Evolutionary conservation across 2,329 filamentous ascomycete genomes (phyloP).

Genomic region (Colletotrichum orbiculare): DNA sequence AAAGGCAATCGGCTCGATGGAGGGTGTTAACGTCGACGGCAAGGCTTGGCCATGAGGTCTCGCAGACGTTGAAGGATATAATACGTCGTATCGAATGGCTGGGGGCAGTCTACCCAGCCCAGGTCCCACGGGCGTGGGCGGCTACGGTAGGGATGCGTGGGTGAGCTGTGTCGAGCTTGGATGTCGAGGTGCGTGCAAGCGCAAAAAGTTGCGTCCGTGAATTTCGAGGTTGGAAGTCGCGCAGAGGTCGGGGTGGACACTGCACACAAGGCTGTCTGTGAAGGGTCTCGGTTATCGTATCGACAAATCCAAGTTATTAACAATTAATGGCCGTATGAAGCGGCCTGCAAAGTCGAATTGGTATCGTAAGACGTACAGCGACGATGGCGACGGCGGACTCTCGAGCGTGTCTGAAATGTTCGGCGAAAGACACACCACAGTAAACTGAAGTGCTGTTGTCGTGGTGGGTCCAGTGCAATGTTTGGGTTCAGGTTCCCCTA

Average conservation of each 20-base stretch:
- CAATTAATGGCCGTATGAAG: conserved; percentile 22
- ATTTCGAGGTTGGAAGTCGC: conserved; percentile 32
- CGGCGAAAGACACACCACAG: neutral
- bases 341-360: conserved; percentile 13
- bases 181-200: conserved; percentile 19
- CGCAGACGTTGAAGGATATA: conserved; percentile 1
- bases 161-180: conserved; percentile 32
- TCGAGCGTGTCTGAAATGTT: conserved; percentile 4
- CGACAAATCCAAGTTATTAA: conserved; percentile 23
- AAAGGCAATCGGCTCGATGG: conserved; percentile 17
- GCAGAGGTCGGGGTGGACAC: conserved; percentile 20
- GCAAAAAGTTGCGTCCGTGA: conserved; percentile 35
- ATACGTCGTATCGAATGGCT: conserved; percentile 17
- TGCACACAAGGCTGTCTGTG: neutral
- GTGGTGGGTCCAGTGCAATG: conserved; percentile 31
- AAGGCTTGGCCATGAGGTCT: conserved; percentile 34
- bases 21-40: conserved; percentile 32
- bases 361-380: conserved; percentile 16
- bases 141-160: conserved; percentile 10
- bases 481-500: conserved; percentile 26
- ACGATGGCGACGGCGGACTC: conserved; percentile 17
- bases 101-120: neutral
- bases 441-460: conserved; percentile 21
- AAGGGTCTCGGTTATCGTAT: neutral
- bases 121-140: conserved; percentile 17